Evolutionary conservation across 2,329 filamentous ascomycete genomes (phyloP).

Genomic region (Xylariaceae sp.): DNA sequence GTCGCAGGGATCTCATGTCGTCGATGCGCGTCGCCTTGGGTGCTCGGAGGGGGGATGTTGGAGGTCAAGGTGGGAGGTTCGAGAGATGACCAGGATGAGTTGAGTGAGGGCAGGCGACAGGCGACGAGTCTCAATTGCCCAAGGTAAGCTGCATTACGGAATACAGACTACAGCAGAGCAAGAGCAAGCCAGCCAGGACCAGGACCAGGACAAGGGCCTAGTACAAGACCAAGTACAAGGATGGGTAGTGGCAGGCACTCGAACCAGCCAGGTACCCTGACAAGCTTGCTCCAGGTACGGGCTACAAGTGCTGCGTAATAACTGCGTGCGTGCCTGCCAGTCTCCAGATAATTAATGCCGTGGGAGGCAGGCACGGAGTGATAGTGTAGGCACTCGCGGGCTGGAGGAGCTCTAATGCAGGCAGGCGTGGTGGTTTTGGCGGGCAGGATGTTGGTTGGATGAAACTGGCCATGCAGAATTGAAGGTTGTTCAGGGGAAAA

Average conservation of each 20-base stretch:
- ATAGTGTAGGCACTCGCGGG: too few relatives aligned
- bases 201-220: too few relatives aligned
- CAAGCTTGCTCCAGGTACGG: too few relatives aligned
- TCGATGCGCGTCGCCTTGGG: not conserved
- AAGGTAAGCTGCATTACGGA: too few relatives aligned
- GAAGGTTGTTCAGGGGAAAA: not conserved
- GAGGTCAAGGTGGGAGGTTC: constrained; percentile 6
- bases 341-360: not conserved
- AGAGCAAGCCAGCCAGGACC: too few relatives aligned
- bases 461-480: not conserved
- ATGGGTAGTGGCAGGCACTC: too few relatives aligned
- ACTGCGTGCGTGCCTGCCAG: not conserved
- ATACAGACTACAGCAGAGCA: too few relatives aligned
- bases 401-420: too few relatives aligned
- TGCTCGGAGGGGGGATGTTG: not conserved
- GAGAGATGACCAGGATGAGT: constrained; percentile 3
- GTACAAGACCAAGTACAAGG: too few relatives aligned
- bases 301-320: not conserved
- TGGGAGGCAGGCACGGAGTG: too few relatives aligned
- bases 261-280: too few relatives aligned
- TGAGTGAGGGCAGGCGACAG: constrained; percentile 10
- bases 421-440: not conserved
- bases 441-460: not conserved
- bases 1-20: not conserved
- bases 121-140: constrained; percentile 5